Base-by-base conservation (phyloP, 192 early-diverging fungal genomes). In the Backusella luteola region DNA sequence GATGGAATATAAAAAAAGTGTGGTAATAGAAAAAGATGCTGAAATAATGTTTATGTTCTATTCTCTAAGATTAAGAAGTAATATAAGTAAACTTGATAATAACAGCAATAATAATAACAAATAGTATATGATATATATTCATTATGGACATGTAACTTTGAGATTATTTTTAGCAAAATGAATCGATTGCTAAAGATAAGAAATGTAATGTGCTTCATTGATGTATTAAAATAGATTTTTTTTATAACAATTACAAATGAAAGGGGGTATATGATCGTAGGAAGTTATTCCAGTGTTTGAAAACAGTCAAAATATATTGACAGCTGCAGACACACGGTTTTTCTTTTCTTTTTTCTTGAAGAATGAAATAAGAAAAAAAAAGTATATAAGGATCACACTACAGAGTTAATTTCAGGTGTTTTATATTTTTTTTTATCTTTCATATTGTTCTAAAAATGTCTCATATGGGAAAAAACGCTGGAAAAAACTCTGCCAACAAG, bases 221-320 rank as follows among this genome's bases (percentile, higher is more conserved):
- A 56, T 56, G n/a, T 56, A 56, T 56, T 56, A 56, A 56, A 56
- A 56, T 56, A 56, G 53, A 56, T 56, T 56, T 56, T 56, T 56
- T 15, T 44, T 44, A 7, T 52, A 23, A 26, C 1, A 23, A 26
- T 3, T 7, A 23, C 19, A 56, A 56, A 56, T 56, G 21, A 56
- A 39, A 39, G 53, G 19, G 53, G 53, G n/a, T 23, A 21, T 56
- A 19, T 9, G n/a, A 29, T 63, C 23, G 8, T 23, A 63, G 8
- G 26, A 63, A 63, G 8, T 12, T 3, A 63, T 5, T 63, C 14
- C 21, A 26, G 2, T 14, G 9, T 29, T 26, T 63, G 56, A 26
- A 63, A 63, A 63, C 21, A 63, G 29, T 63, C 23, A 63, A 63
- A 63, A 21, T 63, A 63, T 63, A 12, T 63, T 63, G 56, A 63